Base-by-base conservation (phyloP, 805 yeast species). In the Cyberlindnera saturnus region DNA sequence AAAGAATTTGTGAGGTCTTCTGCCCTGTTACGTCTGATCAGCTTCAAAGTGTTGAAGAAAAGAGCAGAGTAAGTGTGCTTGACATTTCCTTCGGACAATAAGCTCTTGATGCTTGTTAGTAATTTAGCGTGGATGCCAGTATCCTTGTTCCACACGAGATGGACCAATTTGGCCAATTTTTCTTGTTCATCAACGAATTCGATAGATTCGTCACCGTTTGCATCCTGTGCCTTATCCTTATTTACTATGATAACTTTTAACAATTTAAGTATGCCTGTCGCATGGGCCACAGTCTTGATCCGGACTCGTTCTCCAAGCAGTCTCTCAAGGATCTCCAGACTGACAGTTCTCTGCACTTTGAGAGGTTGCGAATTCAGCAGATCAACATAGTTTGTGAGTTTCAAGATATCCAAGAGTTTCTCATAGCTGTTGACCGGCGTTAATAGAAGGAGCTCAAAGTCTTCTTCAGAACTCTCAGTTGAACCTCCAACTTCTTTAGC, bases 61-160 rank as follows among this genome's bases (percentile, higher is more conserved):
- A 91, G 64, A 1, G 96, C 75, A 4, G 96, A 95, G 58, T 81
- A 86, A 0, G 93, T 82, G 57, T 72, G 79, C 47, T 73, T 73
- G 35, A 80, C 73, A 50, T 80, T 78, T n/a, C 82, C 82, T 31
- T 73, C 72, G 40, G 70, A 62, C 41, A 86, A 67, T 34, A 73
- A 72, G 45, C 69, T 71, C 44, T 70, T 70, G 6, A 79, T 68
- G 2, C 57, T 59, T 32, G 67, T 64, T 9, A 80, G 59, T 37
- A 81, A 59, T 42, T 71, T 69, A 33, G 73, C 65, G 34, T 76
- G 73, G 8, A 41, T 33, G 6, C 63, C 61, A 26, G 78, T 69
- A 55, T 79, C 75, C 34, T 66, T 66, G 46, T 71, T 69, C 43
- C 73, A 70, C 4, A 89, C 59, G 46, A 85, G 67, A 56, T 84